Evolutionary conservation across 176 grass and related monocot genomes (phyloP), one percentile per base, ranked within the genome.

Genomic region (Ensete ventricosum): DNA sequence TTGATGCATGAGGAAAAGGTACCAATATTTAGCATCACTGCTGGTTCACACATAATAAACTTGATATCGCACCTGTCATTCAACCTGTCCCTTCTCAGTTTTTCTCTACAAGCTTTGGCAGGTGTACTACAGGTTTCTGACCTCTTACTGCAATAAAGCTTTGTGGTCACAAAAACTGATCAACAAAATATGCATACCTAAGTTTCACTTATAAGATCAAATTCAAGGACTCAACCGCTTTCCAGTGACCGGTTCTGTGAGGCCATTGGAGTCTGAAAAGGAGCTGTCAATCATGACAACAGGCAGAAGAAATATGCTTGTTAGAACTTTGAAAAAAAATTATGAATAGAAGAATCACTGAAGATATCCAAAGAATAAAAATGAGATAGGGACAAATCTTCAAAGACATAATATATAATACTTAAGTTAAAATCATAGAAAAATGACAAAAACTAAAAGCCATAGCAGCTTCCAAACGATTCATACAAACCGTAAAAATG

Each of bases 81-180:
- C 78, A 99, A 78, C 60, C 87, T 92, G 78, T 94, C 95, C 82
- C 95, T 83, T 82, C 95, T 91, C 53, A 91, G 54, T 78, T 99
- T 99, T 71, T 99, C 95, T 77, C 91, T 88, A 76, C 88, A 94
- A 73, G 95, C 95, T 93, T 99, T 99, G 65, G 84, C 87, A 59
- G 91, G 91, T 67, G 83, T 86, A 71, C 73, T 13, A 34, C 72
- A 80, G 71, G 70, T 78, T 81, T 99, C 91, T 68, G 84, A 79
- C 81, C 91, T 99, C 76, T 80, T 77, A 77, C 95, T 99, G 75
- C 64, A 85, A 75, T 43, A 77, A 50, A 67, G 74, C 23, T 70
- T 77, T 77, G 69, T 83, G 24, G 64, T 78, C 72, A 63, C 16
- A 73, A 64, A 67, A 76, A 17, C 4, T 43, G 34, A 43, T 17